Evolutionary conservation across 2,329 filamentous ascomycete genomes (phyloP).

Genomic region (Penicillium carneum): DNA sequence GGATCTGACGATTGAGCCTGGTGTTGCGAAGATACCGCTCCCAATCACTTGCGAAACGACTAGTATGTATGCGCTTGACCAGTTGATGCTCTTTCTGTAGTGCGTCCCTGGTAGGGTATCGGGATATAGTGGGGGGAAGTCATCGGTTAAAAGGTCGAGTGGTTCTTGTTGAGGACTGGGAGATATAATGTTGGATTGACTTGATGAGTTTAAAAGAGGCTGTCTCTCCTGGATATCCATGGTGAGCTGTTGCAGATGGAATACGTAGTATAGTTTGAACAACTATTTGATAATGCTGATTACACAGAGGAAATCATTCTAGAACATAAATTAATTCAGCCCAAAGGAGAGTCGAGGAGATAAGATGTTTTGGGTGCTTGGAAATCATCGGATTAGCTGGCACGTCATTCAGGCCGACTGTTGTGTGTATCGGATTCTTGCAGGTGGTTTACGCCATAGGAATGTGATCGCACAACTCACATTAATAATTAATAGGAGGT

Average conservation of each 20-base stretch:
- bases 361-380: conserved; percentile 24
- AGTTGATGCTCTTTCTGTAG: conserved; percentile 66
- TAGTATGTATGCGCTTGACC: conserved; percentile 70
- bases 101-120: conserved; percentile 55
- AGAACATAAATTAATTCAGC: background rate
- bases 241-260: background rate
- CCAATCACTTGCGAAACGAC: conserved; percentile 74
- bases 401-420: conserved; percentile 41
- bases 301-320: background rate
- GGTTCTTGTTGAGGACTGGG: conserved; percentile 1
- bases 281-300: background rate
- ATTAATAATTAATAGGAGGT: too few relatives aligned
- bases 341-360: background rate
- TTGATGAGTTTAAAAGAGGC: conserved; percentile 27
- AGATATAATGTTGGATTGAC: conserved; percentile 7
- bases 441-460: conserved; percentile 13
- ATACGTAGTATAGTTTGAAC: background rate
- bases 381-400: conserved; percentile 30
- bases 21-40: conserved; percentile 75
- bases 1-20: conserved; percentile 69
- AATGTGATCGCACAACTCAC: conserved; percentile 2
- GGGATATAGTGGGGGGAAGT: conserved; percentile 49
- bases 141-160: conserved; percentile 4
- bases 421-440: conserved; percentile 36
- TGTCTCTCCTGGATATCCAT: conserved; percentile 35